Evolutionary conservation across 2,329 filamentous ascomycete species (phyloP).

Genomic region (Erysiphe pulchra): DNA sequence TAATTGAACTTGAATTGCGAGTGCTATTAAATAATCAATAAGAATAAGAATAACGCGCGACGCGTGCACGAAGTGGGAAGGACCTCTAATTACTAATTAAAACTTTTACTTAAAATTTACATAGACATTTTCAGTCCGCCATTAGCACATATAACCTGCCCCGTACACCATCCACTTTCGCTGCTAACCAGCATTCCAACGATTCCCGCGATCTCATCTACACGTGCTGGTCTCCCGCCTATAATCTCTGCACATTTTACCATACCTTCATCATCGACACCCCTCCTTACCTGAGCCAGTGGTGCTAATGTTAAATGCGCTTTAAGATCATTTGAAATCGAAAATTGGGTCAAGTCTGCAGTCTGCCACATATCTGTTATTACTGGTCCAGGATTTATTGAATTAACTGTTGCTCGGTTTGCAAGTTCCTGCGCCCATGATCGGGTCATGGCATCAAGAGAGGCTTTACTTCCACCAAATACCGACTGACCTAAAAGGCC

Average conservation of each 20-base stretch:
- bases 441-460: constrained; percentile 41
- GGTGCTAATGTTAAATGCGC: neutral
- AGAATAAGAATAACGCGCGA: too few relatives aligned
- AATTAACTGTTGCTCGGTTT: constrained; percentile 35
- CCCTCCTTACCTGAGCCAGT: neutral
- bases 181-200: constrained; percentile 45
- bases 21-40: too few relatives aligned
- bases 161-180: constrained; percentile 52
- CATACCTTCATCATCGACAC: neutral
- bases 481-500: constrained; percentile 32
- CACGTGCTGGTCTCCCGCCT: constrained; percentile 35
- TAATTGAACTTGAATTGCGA: too few relatives aligned
- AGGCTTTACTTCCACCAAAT: constrained; percentile 41
- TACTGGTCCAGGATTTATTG: constrained; percentile 1
- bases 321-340: neutral
- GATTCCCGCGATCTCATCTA: constrained; percentile 46
- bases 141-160: constrained; percentile 56
- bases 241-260: constrained; percentile 15
- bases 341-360: neutral
- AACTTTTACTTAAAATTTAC: neutral
- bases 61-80: too few relatives aligned
- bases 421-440: constrained; percentile 38
- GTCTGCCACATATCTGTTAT: constrained; percentile 8
- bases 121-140: constrained; percentile 24
- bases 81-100: too few relatives aligned